Conservation (phyloP, 148 eudicot genomes). For the Diospyros kaki region DNA sequence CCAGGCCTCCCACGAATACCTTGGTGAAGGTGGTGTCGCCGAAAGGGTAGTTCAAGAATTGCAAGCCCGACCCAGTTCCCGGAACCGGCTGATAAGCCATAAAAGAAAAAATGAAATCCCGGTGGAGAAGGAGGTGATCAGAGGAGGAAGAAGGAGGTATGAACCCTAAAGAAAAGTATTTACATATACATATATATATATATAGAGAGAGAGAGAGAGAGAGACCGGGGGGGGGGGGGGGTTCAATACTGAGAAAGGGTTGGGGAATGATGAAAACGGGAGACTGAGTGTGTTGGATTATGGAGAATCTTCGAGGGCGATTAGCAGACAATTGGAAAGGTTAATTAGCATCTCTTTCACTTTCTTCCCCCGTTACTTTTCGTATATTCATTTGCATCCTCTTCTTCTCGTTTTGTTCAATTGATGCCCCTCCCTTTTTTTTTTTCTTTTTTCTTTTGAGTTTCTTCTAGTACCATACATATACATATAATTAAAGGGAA, state of each 20-base stretch:
- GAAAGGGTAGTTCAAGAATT: constrained; percentile 12
- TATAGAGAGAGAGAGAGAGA: background rate
- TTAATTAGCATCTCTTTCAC: no score
- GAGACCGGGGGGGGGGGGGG: no score
- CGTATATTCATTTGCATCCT: no score
- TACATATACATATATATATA: background rate
- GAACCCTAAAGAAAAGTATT: background rate
- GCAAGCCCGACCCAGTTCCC: constrained; percentile 14
- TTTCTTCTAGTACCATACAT: no score
- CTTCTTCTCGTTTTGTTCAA: no score
- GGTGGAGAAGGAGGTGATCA: background rate
- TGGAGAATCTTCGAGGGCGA: constrained; percentile 1
- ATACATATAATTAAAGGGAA: no score
- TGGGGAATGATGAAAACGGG: background rate
- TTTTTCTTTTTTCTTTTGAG: no score
- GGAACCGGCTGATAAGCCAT: constrained; percentile 17
- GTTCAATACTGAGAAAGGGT: no score
- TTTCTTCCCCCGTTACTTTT: no score
- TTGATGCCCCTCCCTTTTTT: no score
- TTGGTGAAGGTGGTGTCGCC: constrained; percentile 30
- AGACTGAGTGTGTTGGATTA: background rate
- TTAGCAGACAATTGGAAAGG: no score
- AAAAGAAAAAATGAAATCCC: background rate
- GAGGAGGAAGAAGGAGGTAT: background rate
- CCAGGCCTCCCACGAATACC: constrained; percentile 32